Evolutionary conservation across 2,329 filamentous ascomycete species (phyloP), one percentile per base, ranked within the genome.

Genomic region (Paecilomyces variotii): DNA sequence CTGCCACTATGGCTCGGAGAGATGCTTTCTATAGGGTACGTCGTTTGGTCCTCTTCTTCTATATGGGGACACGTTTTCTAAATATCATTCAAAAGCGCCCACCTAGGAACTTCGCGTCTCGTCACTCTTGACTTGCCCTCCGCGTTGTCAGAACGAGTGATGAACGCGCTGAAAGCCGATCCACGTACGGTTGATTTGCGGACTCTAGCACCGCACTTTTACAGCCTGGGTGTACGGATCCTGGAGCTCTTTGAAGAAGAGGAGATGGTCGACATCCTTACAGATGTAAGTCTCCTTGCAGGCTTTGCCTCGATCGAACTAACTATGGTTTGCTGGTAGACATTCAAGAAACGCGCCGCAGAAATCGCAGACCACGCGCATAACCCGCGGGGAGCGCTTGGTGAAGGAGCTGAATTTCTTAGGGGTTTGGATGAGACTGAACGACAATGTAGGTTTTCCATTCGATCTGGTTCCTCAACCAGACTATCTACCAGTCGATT

Each of bases 1-100:
- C 85, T 97, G 0, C 94, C 94, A 1, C 82, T 97, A 64, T 99
- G 94, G 94, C 86, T 99, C 11, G 91, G 89, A 65, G 90, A 96
- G 74, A 93, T 97, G 84, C 88, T 99, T 56, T 76, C 75, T 10
- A 76, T 75, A 56, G 74, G 78, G 79, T 81, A 72, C 65, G 68
- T 64, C 45, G 49, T 49, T 24, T 30, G 59, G 25, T 27, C 59
- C 28, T 34, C 59, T 27, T 56, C 59, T 35, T 53, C 32, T 39
- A n/a, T 39, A n/a, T 45, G 26, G n/a, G 12, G 53, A 39, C 55
- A n/a, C 39, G 50, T 50, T 53, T 24, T n/a, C 25, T 59, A 54
- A 59, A 30, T 56, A 9, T 54, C 27, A 50, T 49, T 11, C 51
- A 55, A 19, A 27, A 76, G 77, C 35, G 74, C 77, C 27, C 75